Evolutionary conservation across 2,329 filamentous ascomycete species (phyloP).

Genomic region (Alternaria sp.): DNA sequence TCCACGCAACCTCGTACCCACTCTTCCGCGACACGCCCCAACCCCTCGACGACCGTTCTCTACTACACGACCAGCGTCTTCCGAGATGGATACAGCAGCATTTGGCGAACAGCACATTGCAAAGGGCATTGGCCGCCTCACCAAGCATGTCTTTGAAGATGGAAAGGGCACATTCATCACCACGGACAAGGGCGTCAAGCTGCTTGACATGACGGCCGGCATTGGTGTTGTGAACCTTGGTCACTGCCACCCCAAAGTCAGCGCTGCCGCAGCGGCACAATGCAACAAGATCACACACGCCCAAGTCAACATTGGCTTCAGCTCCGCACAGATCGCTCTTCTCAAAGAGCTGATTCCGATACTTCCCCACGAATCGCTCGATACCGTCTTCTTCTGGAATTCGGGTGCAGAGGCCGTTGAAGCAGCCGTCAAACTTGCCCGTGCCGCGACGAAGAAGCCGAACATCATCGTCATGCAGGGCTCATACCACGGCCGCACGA

Average conservation of each 20-base stretch:
- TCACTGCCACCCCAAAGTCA: constrained; percentile 42
- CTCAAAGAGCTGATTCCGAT: constrained; percentile 38
- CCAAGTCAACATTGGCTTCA: constrained; percentile 42
- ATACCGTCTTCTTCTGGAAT: constrained; percentile 41
- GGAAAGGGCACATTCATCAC: constrained; percentile 38
- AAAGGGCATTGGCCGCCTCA: constrained; percentile 39
- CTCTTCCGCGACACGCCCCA: constrained; percentile 10
- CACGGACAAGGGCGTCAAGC: constrained; percentile 40
- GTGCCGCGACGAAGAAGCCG: constrained; percentile 39
- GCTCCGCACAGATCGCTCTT: constrained; percentile 35
- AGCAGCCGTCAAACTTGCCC: constrained; percentile 36
- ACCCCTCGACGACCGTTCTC: constrained; percentile 24
- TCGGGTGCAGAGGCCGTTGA: constrained; percentile 41
- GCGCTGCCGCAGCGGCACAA: constrained; percentile 36
- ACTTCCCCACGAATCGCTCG: constrained; percentile 34
- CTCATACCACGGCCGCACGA: constrained; percentile 40
- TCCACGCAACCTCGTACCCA: constrained; percentile 21
- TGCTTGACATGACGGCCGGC: constrained; percentile 38
- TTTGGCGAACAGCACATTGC: constrained; percentile 41
- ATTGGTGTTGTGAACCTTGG: constrained; percentile 41
- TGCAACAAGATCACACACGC: constrained; percentile 40
- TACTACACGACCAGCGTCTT: constrained; percentile 16
- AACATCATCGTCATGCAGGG: constrained; percentile 44
- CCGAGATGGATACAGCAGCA: constrained; percentile 29
- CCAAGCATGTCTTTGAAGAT: constrained; percentile 41